Evolutionary conservation across 495 filamentous ascomycete species (phyloP), one percentile per base, ranked within the genome.

Genomic region (Eremomyces bilateralis): DNA sequence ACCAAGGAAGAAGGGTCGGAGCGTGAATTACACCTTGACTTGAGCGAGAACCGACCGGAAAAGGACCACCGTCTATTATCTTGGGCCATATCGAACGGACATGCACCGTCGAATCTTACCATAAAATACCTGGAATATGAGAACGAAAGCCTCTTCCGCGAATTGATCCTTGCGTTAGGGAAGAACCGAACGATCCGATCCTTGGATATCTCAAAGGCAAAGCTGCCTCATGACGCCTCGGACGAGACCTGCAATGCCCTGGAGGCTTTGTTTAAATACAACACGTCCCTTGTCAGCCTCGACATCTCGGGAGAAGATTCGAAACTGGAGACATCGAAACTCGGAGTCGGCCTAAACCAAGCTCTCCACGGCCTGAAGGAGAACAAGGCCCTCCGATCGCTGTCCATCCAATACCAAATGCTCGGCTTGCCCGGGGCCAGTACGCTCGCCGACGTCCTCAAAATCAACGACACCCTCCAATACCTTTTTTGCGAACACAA

Each of bases 301-400:
- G 77, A 93, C 48, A 69, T 94, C 29, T 88, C 82, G 4, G 88
- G 88, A 3, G 88, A 91, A 49, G 76, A 76, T 42, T 78, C 81
- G 4, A 75, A 84, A 47, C 60, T 94, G 17, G 88, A 93, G 48
- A 78, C 80, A 30, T 75, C 79, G 1, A 71, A 77, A 29, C 71
- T 93, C 22, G 83, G 85, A 15, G 73, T 70, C 40, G 82, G 81
- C 2, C 66, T 94, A 34, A 81, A 76, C 21, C 62, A 72, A 28
- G 77, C 82, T 8, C 57, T 97, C 37, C 63, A 62, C 4, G 80
- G 83, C 2, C 57, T 97, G 37, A 73, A 72, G 37, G 56, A 67
- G 34, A 94, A 94, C 53, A 71, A 50, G 16, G 68, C 76, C 0
- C 53, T 97, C 15, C 72, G 69, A 29, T 65, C 81, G 18, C 59